phyloP scores from a whole-genome alignment of 257 asterid species.

The Fraxinus pennsylvanica region DNA sequence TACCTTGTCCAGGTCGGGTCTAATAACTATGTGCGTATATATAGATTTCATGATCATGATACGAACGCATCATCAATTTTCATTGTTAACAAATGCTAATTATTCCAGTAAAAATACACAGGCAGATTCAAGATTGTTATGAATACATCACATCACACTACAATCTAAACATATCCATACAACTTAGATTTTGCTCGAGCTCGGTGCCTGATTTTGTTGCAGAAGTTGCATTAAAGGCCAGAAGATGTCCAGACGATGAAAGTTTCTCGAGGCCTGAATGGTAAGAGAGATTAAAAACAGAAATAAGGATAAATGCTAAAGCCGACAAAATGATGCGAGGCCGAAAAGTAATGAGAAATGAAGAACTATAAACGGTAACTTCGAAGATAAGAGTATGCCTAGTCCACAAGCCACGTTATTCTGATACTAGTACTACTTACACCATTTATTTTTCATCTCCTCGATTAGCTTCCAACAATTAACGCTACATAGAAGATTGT shows the following conservation, averaged over 20 bases:
- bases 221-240: slow-evolving; percentile 95
- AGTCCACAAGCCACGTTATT: background rate
- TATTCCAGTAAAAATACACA: background rate
- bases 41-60: background rate
- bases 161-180: slow-evolving; percentile 1
- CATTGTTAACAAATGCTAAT: background rate
- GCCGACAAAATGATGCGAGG: background rate
- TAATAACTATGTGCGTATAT: too few relatives aligned
- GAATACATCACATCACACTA: background rate
- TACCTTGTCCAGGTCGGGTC: too few relatives aligned
- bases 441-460: too few relatives aligned
- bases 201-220: slow-evolving; percentile 42
- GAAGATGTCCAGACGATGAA: slow-evolving; percentile 88
- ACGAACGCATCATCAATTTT: background rate
- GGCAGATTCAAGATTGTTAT: background rate
- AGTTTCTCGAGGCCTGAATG: slow-evolving; percentile 68
- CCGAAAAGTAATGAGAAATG: background rate
- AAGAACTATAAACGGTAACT: background rate
- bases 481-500: too few relatives aligned
- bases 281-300: background rate
- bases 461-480: too few relatives aligned
- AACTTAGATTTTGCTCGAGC: slow-evolving; percentile 37
- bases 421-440: too few relatives aligned
- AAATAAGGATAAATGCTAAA: too few relatives aligned
- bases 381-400: background rate